Evolutionary conservation across 2,329 filamentous ascomycete genomes (phyloP).

Genomic region (Aspergillus proliferans): DNA sequence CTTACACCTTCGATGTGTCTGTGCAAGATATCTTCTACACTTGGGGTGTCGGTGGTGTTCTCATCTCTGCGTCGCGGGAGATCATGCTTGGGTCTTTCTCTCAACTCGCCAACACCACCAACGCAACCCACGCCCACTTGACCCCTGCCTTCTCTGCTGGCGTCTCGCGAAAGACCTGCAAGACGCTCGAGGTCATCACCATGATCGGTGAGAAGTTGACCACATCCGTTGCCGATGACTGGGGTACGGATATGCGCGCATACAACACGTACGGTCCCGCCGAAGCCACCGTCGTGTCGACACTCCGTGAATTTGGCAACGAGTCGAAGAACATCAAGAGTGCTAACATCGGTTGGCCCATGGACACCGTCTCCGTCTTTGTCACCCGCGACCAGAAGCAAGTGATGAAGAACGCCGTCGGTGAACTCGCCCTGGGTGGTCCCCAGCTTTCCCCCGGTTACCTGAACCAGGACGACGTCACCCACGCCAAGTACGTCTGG

Average conservation of each 20-base stretch:
- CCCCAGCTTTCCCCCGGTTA: constrained; percentile 26
- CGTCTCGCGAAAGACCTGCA: constrained; percentile 20
- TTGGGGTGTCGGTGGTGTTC: constrained; percentile 21
- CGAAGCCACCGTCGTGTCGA: constrained; percentile 31
- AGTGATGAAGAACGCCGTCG: constrained; percentile 21
- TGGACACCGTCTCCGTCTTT: constrained; percentile 25
- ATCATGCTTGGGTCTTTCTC: constrained; percentile 25
- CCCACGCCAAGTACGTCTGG: constrained; percentile 25
- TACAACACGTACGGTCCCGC: constrained; percentile 38
- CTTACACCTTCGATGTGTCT: constrained; percentile 38
- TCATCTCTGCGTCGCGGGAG: constrained; percentile 22
- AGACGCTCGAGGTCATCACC: constrained; percentile 26
- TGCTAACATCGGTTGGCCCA: constrained; percentile 27
- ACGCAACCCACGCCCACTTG: constrained; percentile 25
- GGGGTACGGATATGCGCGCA: constrained; percentile 30
- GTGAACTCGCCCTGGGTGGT: constrained; percentile 25
- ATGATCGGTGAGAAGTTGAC: constrained; percentile 32
- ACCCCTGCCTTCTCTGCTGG: constrained; percentile 28
- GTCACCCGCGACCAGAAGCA: constrained; percentile 20
- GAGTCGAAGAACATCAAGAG: constrained; percentile 18
- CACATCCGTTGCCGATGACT: constrained; percentile 29
- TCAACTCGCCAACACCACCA: constrained; percentile 18
- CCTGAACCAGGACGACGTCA: constrained; percentile 24
- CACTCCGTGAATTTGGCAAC: constrained; percentile 23
- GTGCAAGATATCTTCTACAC: constrained; percentile 30